Base-by-base conservation (phyloP, 1,139 yeast genomes). In the Saccharomyces hybrid region DNA sequence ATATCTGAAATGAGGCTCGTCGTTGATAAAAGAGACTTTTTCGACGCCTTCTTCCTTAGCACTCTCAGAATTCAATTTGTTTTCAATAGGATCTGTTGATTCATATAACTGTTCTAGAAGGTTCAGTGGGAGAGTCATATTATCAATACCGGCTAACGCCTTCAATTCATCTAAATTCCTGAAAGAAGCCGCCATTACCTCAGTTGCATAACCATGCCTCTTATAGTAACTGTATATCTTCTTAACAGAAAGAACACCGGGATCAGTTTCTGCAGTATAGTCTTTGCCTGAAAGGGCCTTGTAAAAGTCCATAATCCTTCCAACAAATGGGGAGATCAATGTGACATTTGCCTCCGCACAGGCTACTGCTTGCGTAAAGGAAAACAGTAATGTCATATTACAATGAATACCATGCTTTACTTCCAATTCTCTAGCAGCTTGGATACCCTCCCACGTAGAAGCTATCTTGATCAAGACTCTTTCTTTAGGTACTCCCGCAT, bases 181-280 rank as follows among this genome's bases (percentile, higher is more conserved):
- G 88, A 93, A 93, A 56, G 98, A 91, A 58, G 99, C 99, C 75
- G 98, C 99, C 99, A 93, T 93, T 69, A 93, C 97, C 73, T 91
- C 90, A 73, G 99, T 93, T 68, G 91, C 80, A 83, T 93, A 93
- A 65, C 85, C 93, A 75, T 74, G 88, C 80, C 90, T 91, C 85
- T 93, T 93, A 87, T 93, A 93, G 85, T 93, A 93, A 85, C 90
- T 86, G 87, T 73, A 93, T 73, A 93, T 93, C 57, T 71, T 71
- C 74, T 84, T 85, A 66, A 93, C 98, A 51, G 96, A 88, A 57
- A 78, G 58, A 61, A 93, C 98, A 84, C 99, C 99, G 59, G 99
- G 99, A 76, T 93, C 98, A 58, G 82, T 73, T 71, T 85, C 95
- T 54, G 72, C 73, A 55, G 82, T 77, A 81, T 86, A 93, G 57